Evolutionary conservation across 306 rosid species (phyloP), one percentile per base, ranked within the genome.

Genomic region (Oemleria cerasiformis): DNA sequence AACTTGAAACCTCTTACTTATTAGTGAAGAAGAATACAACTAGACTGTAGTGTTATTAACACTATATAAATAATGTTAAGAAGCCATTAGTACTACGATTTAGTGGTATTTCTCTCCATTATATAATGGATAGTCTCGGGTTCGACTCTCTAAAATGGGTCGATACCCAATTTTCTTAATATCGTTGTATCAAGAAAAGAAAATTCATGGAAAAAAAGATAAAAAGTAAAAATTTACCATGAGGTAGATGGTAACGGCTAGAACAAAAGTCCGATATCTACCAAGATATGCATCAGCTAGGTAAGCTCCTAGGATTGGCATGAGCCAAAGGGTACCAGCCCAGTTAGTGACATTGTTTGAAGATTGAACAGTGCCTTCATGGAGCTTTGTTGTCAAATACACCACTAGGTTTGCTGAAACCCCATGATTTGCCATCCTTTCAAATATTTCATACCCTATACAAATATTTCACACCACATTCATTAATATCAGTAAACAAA

Each of bases 391-490:
- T 19, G 95, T 82, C 70, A 92, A 70, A 80, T 89, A 92, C 8
- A 88, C 5, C 64, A 89, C 92, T 6, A 88, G 68, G 75, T 88
- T 92, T 69, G 94, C 45, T 73, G 89, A 51, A 34, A 92, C 85
- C 44, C 98, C 96, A 44, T 83, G 80, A 73, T 80, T 83, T 69
- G 98, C 96, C 96, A 92, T 92, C 84, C 98, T 89, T 77, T 92
- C 95, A 79, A 92, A 86, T 61, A 88, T 78, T 80, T 87, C 92
- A 69, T 85, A 85, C 59, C 82, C 96, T 87, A 41, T 30, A 30
- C 36, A 30, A 30, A 30, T n/a, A 30, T 30, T 30, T 0, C 36
- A 4, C 36, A 30, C 36, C 36, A 30, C 36, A 30, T 30, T 30
- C 36, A 30, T 30, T 30, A 30, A 30, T 30, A n/a, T n/a, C n/a